These are phyloP conservation scores for Pelargonium nanum DNA, from an alignment of 345 rosid species.

Conservation along the genomic window DNA sequence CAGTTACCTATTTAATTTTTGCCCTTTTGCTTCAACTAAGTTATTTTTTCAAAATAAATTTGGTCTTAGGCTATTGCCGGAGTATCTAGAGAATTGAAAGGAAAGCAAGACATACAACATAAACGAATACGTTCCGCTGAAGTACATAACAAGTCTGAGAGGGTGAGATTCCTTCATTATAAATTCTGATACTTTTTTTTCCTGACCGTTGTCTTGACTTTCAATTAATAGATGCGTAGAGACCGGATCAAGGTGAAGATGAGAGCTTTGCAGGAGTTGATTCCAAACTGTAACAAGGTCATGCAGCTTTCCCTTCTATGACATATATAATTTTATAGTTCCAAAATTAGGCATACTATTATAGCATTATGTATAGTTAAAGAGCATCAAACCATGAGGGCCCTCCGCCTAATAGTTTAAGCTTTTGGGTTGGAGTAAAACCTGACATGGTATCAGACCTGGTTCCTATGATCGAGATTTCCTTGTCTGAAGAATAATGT, in stretches of 20 bases:
- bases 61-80: background rate
- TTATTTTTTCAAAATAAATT: too few relatives aligned
- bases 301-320: background rate
- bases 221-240: slow-evolving; percentile 12
- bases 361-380: too few relatives aligned
- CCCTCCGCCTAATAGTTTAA: too few relatives aligned
- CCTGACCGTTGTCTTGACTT: background rate
- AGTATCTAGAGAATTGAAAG: background rate
- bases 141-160: slow-evolving; percentile 17
- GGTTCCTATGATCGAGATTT: too few relatives aligned
- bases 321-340: background rate
- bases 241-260: slow-evolving; percentile 13
- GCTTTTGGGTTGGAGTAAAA: too few relatives aligned
- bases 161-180: slow-evolving; percentile 12
- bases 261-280: slow-evolving; percentile 15
- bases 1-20: background rate
- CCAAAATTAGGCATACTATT: too few relatives aligned
- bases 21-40: background rate
- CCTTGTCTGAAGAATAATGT: too few relatives aligned
- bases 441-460: too few relatives aligned
- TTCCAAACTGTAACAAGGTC: slow-evolving; percentile 22
- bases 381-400: too few relatives aligned
- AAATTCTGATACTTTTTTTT: too few relatives aligned
- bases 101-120: background rate
- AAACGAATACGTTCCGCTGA: slow-evolving; percentile 18